Conservation (phyloP, 148 eudicot species). For the Rhododendron henanense region DNA sequence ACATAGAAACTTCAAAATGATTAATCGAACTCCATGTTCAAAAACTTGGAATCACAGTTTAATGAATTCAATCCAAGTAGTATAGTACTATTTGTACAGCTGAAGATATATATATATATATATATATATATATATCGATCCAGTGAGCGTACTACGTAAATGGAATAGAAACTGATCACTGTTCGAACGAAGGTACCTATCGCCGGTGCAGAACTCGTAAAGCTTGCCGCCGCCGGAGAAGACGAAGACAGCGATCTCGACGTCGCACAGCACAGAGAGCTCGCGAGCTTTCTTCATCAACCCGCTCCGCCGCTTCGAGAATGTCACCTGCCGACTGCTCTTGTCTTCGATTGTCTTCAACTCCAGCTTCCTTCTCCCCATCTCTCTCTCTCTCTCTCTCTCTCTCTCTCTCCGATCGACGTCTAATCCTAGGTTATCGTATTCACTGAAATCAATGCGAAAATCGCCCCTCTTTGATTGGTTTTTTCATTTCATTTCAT, state of each 20-base stretch:
- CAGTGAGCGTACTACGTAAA: too few species aligned
- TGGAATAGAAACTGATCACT: too few species aligned
- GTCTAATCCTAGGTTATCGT: neutral
- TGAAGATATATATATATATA: too few species aligned
- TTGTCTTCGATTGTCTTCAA: constrained; percentile 13
- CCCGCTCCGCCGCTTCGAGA: constrained; percentile 6
- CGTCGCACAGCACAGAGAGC: neutral
- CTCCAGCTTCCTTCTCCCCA: constrained; percentile 13
- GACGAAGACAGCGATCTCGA: constrained; percentile 6
- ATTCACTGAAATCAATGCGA: neutral
- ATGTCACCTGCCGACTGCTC: constrained; percentile 10
- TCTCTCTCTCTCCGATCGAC: neutral
- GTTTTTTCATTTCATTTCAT: neutral
- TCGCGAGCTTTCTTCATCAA: constrained; percentile 12
- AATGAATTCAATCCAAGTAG: neutral
- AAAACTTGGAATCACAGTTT: neutral
- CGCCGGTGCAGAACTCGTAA: constrained; percentile 13
- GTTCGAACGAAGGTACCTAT: neutral
- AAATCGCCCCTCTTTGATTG: neutral
- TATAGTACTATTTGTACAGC: too few species aligned
- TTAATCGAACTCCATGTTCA: neutral
- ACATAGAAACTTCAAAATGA: neutral
- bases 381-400: neutral
- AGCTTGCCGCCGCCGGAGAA: constrained; percentile 7
- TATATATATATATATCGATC: too few species aligned